A percentile compares a stretch with the other conserved stretches of the same genome.
Conservation (phyloP, 352 stramenopile genomes). For the Globisporangium uncinulatum region DNA sequence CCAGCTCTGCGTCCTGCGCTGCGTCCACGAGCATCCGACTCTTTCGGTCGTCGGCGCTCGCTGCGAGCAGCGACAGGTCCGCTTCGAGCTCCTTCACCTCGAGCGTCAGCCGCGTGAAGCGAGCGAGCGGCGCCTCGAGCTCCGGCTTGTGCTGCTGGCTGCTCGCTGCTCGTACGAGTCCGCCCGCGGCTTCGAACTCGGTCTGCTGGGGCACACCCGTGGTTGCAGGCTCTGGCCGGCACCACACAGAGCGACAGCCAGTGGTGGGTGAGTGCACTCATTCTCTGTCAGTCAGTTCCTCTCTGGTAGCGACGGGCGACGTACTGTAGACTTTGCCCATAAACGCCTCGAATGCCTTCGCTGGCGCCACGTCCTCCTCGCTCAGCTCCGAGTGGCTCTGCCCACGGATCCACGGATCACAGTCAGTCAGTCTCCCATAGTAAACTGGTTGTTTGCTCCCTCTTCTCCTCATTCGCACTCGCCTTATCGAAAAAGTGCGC, state of each 20-base stretch:
- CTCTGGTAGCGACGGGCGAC: neutral
- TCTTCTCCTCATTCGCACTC: neutral
- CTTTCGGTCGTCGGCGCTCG: constrained; percentile 34
- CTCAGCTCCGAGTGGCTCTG: constrained; percentile 60
- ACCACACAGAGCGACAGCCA: constrained; percentile 2
- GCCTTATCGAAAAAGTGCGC: constrained; percentile 52
- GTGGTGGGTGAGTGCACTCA: neutral
- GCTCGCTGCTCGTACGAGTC: neutral
- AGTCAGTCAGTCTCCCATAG: neutral
- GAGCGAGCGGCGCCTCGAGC: constrained; percentile 63
- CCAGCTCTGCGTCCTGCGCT: constrained; percentile 56
- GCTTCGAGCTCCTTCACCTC: constrained; percentile 68
- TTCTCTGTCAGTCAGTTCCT: too few relatives aligned
- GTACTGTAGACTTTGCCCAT: constrained; percentile 84
- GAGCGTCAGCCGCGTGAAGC: constrained; percentile 60
- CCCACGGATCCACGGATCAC: neutral
- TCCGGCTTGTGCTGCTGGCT: constrained; percentile 10
- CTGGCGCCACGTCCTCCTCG: constrained; percentile 39
- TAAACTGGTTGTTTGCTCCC: neutral
- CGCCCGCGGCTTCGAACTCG: constrained; percentile 39
- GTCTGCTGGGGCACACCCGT: constrained; percentile 31
- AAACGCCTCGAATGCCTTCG: constrained; percentile 67
- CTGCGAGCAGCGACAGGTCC: constrained; percentile 50
- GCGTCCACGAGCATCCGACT: constrained; percentile 51
- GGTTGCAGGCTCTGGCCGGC: constrained; percentile 40